A percentile compares a stretch with the other conserved stretches of the same genome.
Evolutionary conservation across 2,329 filamentous ascomycete species (phyloP).

Genomic region (Camptophora hylomeconis): DNA sequence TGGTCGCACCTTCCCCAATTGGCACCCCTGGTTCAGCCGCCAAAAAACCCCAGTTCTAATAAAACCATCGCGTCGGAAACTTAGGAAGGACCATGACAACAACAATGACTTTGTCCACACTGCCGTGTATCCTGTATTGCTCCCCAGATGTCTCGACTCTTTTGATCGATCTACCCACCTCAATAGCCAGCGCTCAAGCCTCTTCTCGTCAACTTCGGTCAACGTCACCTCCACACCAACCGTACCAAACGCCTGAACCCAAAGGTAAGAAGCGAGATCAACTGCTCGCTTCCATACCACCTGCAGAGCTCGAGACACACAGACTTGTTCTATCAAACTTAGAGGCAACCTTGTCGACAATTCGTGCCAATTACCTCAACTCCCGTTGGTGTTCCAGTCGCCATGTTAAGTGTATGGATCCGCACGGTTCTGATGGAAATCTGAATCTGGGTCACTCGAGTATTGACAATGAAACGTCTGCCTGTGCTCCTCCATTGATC

Average conservation of each 20-base stretch:
- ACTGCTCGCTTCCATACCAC: constrained; percentile 24
- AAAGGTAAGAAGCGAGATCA: constrained; percentile 33
- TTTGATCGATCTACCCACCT: constrained; percentile 45
- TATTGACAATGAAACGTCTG: background rate
- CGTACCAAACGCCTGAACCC: constrained; percentile 39
- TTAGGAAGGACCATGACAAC: too few species aligned
- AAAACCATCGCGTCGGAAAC: too few species aligned
- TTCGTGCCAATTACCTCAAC: constrained; percentile 14
- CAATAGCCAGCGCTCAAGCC: constrained; percentile 41
- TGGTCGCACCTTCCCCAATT: too few species aligned
- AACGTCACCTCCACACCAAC: constrained; percentile 28
- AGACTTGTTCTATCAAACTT: constrained; percentile 20
- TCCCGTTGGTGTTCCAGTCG: constrained; percentile 7
- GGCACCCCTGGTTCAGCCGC: too few species aligned
- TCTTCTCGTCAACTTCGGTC: constrained; percentile 29
- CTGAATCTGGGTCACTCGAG: background rate
- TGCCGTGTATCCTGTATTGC: too few species aligned
- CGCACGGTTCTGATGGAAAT: constrained; percentile 2
- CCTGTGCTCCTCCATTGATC: constrained; percentile 2
- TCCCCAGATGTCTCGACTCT: too few species aligned
- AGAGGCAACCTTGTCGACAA: constrained; percentile 24
- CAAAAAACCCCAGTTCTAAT: too few species aligned
- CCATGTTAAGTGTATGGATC: constrained; percentile 2
- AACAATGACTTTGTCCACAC: too few species aligned
- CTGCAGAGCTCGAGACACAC: constrained; percentile 22